Percentiles rank a stretch among this genome's conserved stretches.
Conservation (phyloP, 2,329 filamentous ascomycete genomes). For the Metarhizium robertsii region DNA sequence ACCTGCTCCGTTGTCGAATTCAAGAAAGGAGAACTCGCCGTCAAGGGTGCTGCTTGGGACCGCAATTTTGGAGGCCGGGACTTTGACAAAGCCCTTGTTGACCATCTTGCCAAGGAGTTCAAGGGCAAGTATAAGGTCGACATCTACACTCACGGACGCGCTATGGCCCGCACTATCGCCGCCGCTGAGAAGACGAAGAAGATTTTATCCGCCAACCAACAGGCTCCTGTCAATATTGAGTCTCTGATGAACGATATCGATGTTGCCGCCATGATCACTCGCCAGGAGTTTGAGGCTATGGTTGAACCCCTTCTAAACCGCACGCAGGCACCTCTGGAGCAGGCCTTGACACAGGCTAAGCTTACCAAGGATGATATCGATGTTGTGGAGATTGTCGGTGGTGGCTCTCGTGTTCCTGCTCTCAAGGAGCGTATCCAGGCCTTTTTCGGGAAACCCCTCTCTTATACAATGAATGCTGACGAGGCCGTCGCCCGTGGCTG, state of each 20-base stretch:
- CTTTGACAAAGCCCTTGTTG: constrained; percentile 89
- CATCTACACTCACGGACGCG: constrained; percentile 83
- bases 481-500: constrained; percentile 93
- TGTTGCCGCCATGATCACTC: constrained; percentile 79
- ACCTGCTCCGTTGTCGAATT: constrained; percentile 92
- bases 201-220: constrained; percentile 89
- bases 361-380: constrained; percentile 89
- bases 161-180: constrained; percentile 73
- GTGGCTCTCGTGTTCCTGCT: constrained; percentile 84
- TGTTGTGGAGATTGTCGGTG: constrained; percentile 84
- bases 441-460: constrained; percentile 89
- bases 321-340: constrained; percentile 67
- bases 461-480: constrained; percentile 96
- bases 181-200: constrained; percentile 98
- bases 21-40: constrained; percentile 88
- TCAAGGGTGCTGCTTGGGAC: constrained; percentile 88
- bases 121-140: constrained; percentile 97
- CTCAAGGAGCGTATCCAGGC: constrained; percentile 83
- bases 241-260: constrained; percentile 98
- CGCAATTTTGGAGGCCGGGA: constrained; percentile 95
- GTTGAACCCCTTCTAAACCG: constrained; percentile 75
- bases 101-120: constrained; percentile 94
- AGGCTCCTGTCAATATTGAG: constrained; percentile 91
- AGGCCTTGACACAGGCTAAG: constrained; percentile 89
- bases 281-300: constrained; percentile 88